Base-by-base conservation (phyloP, 2,329 filamentous ascomycete species). In the Mycocentrospora acerina region DNA sequence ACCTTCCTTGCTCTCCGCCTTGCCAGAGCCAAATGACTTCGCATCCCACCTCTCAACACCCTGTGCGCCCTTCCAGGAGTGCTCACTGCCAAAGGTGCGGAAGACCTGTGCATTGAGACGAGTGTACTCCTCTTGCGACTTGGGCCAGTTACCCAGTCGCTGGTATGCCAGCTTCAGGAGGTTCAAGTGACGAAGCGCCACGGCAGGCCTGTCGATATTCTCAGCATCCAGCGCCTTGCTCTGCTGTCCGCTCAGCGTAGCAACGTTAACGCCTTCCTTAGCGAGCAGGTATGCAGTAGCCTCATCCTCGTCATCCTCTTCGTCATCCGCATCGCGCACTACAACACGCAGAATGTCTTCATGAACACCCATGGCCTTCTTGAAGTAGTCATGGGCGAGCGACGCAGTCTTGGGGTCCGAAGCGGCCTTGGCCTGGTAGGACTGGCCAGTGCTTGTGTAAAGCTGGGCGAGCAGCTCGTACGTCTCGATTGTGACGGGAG, bases 401-500 rank as follows among this genome's bases (percentile, higher is more conserved):
- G 49, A 47, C 19, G 5, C 5, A 15, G 54, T 57, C 2, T 58
- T 59, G 57, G 69, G 68, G 40, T 67, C 54, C 29, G 56, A 60
- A 4, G 46, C 46, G 1, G 60, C 59, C 37, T 63, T 62, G 6
- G 66, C 60, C 42, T 72, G 67, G 44, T 67, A 66, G 32, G 62
- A 55, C 24, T 66, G 60, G 7, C 59, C 68, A 7, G 62, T 62
- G 10, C 57, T 62, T 5, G 73, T 76, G 64, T 74, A 78, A 1
- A 79, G 66, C 24, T 72, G 64, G 0, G 74, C 73, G 4, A 79
- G 69, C 9, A 78, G 61, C 46, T 71, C 70, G 44, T 69, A 75
- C 48, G 75, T 72, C 37, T 77, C 71, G 35, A 78, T 55, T 0
- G 75, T 77, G 18, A 71, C 64, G 0, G 67, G 66, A 29, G 76